Percentiles rank a stretch among this genome's conserved stretches.
Conservation (phyloP, 345 rosid species). For the Murraya paniculata region DNA sequence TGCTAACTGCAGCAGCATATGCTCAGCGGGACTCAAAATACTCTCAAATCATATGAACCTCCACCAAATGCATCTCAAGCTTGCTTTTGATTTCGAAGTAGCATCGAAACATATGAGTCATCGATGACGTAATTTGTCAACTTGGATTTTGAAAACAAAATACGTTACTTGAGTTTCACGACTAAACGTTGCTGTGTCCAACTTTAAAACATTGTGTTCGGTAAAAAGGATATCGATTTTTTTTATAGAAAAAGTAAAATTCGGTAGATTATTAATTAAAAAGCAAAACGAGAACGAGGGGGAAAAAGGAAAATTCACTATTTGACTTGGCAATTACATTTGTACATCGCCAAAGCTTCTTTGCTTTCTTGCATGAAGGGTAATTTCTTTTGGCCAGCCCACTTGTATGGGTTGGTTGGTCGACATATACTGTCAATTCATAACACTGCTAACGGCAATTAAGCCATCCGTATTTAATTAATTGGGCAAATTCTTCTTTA, state of each 20-base stretch:
- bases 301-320: neutral
- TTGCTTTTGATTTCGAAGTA: neutral
- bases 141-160: neutral
- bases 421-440: no score
- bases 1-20: no score
- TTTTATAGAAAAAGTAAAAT: neutral
- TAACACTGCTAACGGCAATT: no score
- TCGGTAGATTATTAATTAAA: neutral
- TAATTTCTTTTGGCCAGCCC: neutral
- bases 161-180: neutral
- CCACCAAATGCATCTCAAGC: neutral
- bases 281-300: neutral
- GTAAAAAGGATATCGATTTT: neutral
- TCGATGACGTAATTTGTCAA: neutral
- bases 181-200: neutral
- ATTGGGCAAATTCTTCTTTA: no score
- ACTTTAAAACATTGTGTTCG: neutral
- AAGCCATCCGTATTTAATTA: no score
- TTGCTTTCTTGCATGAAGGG: neutral
- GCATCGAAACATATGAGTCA: neutral
- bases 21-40: no score
- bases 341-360: neutral
- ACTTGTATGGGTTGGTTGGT: neutral
- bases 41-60: neutral
- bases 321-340: neutral